These are phyloP conservation scores for Cyclotella atomus DNA, from an alignment of 108 stramenopile species.

Conservation along the genomic window DNA sequence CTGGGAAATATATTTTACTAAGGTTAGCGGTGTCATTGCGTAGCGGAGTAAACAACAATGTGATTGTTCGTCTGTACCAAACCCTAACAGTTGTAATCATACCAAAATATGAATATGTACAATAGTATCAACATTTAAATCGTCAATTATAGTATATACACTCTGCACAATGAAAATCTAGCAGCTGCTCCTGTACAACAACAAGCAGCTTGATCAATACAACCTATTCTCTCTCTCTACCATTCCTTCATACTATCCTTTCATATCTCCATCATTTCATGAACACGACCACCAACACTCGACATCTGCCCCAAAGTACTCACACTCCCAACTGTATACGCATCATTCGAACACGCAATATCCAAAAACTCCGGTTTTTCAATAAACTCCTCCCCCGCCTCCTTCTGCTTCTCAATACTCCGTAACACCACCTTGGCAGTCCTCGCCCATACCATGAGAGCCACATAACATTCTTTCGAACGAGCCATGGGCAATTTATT, in stretches of 20 bases:
- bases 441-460: constrained; percentile 72
- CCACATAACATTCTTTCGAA: constrained; percentile 68
- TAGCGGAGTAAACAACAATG: too few species aligned
- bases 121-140: too few species aligned
- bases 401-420: constrained; percentile 65
- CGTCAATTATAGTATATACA: too few species aligned
- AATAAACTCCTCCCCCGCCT: constrained; percentile 24
- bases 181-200: too few species aligned
- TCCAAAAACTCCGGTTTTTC: constrained; percentile 41
- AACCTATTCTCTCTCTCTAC: too few species aligned
- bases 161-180: too few species aligned
- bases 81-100: too few species aligned
- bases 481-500: constrained; percentile 51
- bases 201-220: too few species aligned
- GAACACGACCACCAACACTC: constrained; percentile 13
- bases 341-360: constrained; percentile 30
- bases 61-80: too few species aligned
- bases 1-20: too few species aligned
- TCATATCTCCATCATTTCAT: constrained; percentile 49
- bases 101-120: too few species aligned
- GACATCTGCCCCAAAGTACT: constrained; percentile 37
- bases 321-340: constrained; percentile 28
- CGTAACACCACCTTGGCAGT: constrained; percentile 72
- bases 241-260: neutral
- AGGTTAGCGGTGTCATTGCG: too few species aligned